A percentile compares a stretch with the other conserved stretches of the same genome.
Conservation (phyloP, 1,284 basidiomycete genomes). For the Violaceomyces palustris region DNA sequence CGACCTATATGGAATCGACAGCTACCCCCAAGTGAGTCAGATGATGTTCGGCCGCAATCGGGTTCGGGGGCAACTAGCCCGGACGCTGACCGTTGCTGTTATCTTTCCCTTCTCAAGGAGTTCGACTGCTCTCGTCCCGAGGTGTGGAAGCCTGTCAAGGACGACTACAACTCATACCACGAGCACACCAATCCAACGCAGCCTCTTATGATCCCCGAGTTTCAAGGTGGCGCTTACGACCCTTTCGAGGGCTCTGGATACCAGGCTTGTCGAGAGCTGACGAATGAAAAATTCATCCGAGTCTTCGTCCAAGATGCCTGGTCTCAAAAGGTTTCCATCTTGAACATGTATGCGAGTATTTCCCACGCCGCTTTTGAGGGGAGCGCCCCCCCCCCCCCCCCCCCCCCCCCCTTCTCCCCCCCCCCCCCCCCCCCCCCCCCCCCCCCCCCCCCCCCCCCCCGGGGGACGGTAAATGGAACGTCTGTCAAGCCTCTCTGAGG, state of each 20-base stretch:
- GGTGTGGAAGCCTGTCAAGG: constrained; percentile 57
- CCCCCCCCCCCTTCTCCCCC: too few relatives aligned
- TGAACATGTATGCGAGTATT: constrained; percentile 59
- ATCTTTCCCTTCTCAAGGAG: constrained; percentile 60
- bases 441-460: too few relatives aligned
- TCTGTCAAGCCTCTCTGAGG: too few relatives aligned
- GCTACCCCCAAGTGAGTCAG: too few relatives aligned
- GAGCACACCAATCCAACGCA: constrained; percentile 58
- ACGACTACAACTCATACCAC: constrained; percentile 31
- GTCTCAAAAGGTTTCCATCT: constrained; percentile 24
- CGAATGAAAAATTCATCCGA: constrained; percentile 20
- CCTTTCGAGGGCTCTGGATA: constrained; percentile 31
- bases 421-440: too few relatives aligned
- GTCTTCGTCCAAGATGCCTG: constrained; percentile 22
- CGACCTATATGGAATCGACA: constrained; percentile 61
- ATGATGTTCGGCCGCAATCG: background rate
- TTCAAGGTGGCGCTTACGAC: constrained; percentile 50
- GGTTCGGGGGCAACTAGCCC: background rate
- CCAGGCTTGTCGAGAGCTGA: constrained; percentile 19
- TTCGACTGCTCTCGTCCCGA: constrained; percentile 68
- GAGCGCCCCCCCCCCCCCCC: too few relatives aligned
- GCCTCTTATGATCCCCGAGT: constrained; percentile 65
- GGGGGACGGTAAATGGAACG: too few relatives aligned
- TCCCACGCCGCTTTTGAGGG: too few relatives aligned
- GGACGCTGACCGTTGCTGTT: background rate